A percentile compares a stretch with the other conserved stretches of the same genome.
These are phyloP conservation scores for Boletus coccyginus DNA, from an alignment of 768 basidiomycete genomes.

Conservation along the genomic window DNA sequence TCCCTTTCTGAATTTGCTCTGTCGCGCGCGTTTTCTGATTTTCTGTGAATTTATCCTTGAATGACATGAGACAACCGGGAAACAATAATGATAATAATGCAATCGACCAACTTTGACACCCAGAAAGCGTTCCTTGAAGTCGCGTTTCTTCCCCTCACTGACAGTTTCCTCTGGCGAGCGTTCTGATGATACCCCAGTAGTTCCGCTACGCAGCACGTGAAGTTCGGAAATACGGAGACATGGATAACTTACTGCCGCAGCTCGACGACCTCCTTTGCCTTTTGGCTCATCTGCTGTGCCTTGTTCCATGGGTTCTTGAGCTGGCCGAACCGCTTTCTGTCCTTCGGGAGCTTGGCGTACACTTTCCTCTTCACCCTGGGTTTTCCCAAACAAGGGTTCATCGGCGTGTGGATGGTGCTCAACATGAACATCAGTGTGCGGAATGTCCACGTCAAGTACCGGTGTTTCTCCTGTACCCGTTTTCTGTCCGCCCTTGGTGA, in stretches of 20 bases:
- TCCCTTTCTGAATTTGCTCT: constrained; percentile 55
- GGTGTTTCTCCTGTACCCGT: constrained; percentile 47
- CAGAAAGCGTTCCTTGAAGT: constrained; percentile 30
- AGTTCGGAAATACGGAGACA: not conserved
- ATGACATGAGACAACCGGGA: not conserved
- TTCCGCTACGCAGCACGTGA: constrained; percentile 14
- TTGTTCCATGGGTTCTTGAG: constrained; percentile 15
- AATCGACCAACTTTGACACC: constrained; percentile 28
- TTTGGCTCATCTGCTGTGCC: not conserved
- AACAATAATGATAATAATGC: not conserved
- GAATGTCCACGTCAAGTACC: constrained; percentile 44
- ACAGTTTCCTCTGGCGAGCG: constrained; percentile 24
- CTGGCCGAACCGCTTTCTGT: constrained; percentile 4
- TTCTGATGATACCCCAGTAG: constrained; percentile 20
- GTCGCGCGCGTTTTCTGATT: constrained; percentile 59
- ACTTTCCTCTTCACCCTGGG: constrained; percentile 34
- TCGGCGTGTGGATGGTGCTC: constrained; percentile 53
- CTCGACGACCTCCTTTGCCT: constrained; percentile 1
- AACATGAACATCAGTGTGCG: constrained; percentile 41
- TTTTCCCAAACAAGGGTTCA: constrained; percentile 33
- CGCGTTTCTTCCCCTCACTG: constrained; percentile 35
- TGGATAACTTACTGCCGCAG: constrained; percentile 14
- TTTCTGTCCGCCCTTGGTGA: constrained; percentile 42
- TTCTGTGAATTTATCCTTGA: constrained; percentile 45
- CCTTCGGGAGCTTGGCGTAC: constrained; percentile 25